Conservation (phyloP, 2,329 filamentous ascomycete genomes). For the Sphaerulina populicola region DNA sequence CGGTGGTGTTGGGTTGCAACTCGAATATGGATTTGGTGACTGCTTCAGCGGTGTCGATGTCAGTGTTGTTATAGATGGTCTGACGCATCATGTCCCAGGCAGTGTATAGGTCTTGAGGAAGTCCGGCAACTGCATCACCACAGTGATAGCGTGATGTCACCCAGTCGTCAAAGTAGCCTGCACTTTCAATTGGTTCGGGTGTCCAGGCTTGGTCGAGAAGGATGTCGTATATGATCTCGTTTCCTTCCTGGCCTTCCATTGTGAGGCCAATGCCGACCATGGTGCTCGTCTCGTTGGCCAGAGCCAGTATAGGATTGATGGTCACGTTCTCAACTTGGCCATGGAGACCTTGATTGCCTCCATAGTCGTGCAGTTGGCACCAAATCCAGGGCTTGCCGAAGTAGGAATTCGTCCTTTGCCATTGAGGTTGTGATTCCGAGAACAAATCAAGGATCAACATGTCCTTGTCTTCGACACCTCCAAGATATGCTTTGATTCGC, state of each 20-base stretch:
- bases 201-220: constrained; percentile 48
- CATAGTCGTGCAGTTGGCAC: constrained; percentile 47
- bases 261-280: constrained; percentile 45
- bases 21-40: constrained; percentile 44
- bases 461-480: constrained; percentile 40
- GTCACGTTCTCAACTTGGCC: constrained; percentile 46
- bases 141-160: constrained; percentile 37
- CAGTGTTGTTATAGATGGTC: constrained; percentile 45
- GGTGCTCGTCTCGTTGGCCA: constrained; percentile 34
- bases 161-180: constrained; percentile 43
- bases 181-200: constrained; percentile 37
- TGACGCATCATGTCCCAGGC: constrained; percentile 43
- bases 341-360: constrained; percentile 40
- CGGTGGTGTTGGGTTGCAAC: constrained; percentile 38
- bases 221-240: constrained; percentile 47
- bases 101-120: constrained; percentile 31
- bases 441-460: constrained; percentile 48
- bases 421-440: constrained; percentile 44
- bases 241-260: constrained; percentile 46
- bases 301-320: constrained; percentile 40
- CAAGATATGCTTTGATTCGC: constrained; percentile 44
- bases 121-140: neutral
- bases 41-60: constrained; percentile 34
- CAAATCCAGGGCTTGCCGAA: constrained; percentile 49
- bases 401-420: constrained; percentile 45